Percentiles rank a stretch among this genome's conserved stretches.
These are phyloP conservation scores for Fremontodendron californicum DNA, from an alignment of 345 rosid species.

Conservation along the genomic window DNA sequence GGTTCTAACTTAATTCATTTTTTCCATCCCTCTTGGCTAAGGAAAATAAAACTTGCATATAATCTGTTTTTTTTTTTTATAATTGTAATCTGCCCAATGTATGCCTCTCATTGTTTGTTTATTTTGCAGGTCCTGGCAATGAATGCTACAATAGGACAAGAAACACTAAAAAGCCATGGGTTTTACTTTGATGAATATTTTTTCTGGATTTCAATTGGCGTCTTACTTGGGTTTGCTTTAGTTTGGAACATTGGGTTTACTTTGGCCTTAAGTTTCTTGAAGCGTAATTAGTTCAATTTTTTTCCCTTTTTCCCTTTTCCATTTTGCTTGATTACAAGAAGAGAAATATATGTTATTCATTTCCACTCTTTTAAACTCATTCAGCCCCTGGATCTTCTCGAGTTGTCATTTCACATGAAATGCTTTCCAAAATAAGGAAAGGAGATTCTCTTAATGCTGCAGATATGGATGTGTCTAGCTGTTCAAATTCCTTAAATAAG, in stretches of 20 bases:
- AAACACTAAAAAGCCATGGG: slow-evolving; percentile 52
- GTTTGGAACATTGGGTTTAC: slow-evolving; percentile 58
- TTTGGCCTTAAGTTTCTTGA: slow-evolving; percentile 62
- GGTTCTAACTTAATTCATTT: too few relatives aligned
- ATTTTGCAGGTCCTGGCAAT: slow-evolving; percentile 33
- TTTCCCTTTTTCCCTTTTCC: not conserved
- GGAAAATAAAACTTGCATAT: too few relatives aligned
- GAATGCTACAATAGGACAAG: slow-evolving; percentile 50
- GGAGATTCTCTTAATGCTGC: slow-evolving; percentile 27
- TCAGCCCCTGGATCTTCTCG: slow-evolving; percentile 72
- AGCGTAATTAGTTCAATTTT: slow-evolving; percentile 43
- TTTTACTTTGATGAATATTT: slow-evolving; percentile 45
- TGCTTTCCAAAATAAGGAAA: slow-evolving; percentile 43
- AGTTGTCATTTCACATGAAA: slow-evolving; percentile 62
- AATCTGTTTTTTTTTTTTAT: too few relatives aligned
- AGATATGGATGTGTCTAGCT: not conserved
- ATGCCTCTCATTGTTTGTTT: not conserved
- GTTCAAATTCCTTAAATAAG: not conserved
- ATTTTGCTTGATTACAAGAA: not conserved
- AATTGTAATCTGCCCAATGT: not conserved
- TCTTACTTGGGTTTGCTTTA: slow-evolving; percentile 49
- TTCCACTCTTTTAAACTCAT: not conserved
- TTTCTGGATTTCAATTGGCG: slow-evolving; percentile 68
- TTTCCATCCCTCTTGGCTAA: too few relatives aligned
- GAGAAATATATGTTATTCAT: not conserved